phyloP scores from a whole-genome alignment of 352 stramenopile species.

The Thalassiosira hispida region DNA sequence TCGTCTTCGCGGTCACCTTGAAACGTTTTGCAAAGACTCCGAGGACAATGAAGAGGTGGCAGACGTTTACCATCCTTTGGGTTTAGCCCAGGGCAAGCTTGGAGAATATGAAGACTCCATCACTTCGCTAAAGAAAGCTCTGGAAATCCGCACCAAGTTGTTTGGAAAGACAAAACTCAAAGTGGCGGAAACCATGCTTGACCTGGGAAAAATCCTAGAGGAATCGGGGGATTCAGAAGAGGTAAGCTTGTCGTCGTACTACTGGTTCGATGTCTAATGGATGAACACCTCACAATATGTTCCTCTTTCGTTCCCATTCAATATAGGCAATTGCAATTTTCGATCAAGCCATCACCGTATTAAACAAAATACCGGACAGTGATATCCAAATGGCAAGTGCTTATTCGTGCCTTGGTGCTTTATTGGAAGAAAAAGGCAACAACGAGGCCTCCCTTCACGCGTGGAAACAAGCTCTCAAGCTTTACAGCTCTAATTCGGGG shows the following conservation, averaged over 20 bases:
- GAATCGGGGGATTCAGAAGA: conserved; percentile 50
- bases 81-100: conserved; percentile 49
- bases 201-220: conserved; percentile 53
- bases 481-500: conserved; percentile 44
- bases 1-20: conserved; percentile 32
- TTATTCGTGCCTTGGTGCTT: conserved; percentile 42
- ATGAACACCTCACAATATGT: background rate
- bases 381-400: conserved; percentile 39
- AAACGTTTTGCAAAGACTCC: conserved; percentile 34
- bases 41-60: conserved; percentile 48
- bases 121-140: conserved; percentile 51
- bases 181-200: conserved; percentile 57
- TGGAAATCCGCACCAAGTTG: conserved; percentile 55
- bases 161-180: conserved; percentile 40
- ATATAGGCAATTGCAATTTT: conserved; percentile 50
- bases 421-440: conserved; percentile 55
- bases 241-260: conserved; percentile 25
- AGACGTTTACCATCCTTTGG: conserved; percentile 47
- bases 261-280: background rate
- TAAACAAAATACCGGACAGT: conserved; percentile 35
- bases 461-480: conserved; percentile 56
- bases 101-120: conserved; percentile 50
- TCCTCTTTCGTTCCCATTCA: conserved; percentile 9
- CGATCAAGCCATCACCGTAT: conserved; percentile 57
- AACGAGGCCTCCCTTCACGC: conserved; percentile 46